A percentile compares a stretch with the other conserved stretches of the same genome.
phyloP scores from a whole-genome alignment of 2,329 filamentous ascomycete genomes.

The Fusarium buharicum region DNA sequence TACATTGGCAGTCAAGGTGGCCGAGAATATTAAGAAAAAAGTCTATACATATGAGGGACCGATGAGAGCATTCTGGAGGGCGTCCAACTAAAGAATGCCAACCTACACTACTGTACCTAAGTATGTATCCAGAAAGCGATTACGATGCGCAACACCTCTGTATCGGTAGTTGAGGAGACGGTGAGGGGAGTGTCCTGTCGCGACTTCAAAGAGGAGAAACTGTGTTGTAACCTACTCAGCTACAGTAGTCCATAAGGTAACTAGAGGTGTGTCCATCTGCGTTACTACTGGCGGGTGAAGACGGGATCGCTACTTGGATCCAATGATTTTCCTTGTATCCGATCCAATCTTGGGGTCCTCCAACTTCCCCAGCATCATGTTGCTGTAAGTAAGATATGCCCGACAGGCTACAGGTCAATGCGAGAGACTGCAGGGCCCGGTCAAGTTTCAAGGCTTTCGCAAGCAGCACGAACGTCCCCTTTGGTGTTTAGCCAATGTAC shows the following conservation, averaged over 20 bases:
- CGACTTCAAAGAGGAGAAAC: conserved; percentile 9
- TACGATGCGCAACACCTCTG: background rate
- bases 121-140: conserved; percentile 1
- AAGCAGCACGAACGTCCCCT: conserved; percentile 17
- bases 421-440: conserved; percentile 8
- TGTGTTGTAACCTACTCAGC: conserved; percentile 9
- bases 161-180: conserved; percentile 20
- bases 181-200: conserved; percentile 20
- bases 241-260: background rate
- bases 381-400: conserved; percentile 14
- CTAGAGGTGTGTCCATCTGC: conserved; percentile 17
- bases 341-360: conserved; percentile 19
- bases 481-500: conserved; percentile 16
- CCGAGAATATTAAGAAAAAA: conserved; percentile 19
- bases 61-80: conserved; percentile 25
- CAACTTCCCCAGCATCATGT: conserved; percentile 16
- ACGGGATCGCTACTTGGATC: conserved; percentile 13
- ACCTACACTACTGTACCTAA: too few species aligned
- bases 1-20: conserved; percentile 7
- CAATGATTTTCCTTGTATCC: conserved; percentile 19
- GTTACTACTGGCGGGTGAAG: conserved; percentile 29
- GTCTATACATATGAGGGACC: conserved; percentile 29
- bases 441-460: conserved; percentile 21
- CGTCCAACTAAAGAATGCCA: conserved; percentile 20
- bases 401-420: conserved; percentile 16